These are phyloP conservation scores for Mycena pura DNA, from an alignment of 768 basidiomycete genomes.

Conservation along the genomic window DNA sequence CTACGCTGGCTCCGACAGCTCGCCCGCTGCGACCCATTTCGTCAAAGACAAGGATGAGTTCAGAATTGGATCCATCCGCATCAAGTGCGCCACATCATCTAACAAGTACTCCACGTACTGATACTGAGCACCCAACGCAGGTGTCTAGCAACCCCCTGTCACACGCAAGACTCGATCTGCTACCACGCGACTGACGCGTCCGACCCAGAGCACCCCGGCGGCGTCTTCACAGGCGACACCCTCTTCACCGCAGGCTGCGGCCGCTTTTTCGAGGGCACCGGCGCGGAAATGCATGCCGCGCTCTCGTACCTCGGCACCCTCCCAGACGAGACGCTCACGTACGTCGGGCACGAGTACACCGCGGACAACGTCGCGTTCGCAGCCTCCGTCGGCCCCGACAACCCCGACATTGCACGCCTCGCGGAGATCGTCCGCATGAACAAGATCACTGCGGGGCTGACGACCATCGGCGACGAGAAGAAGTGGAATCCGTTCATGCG, in stretches of 20 bases:
- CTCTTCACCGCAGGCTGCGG: conserved; percentile 91
- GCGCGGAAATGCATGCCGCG: conserved; percentile 80
- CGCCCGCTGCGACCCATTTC: conserved; percentile 69
- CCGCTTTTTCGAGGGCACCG: conserved; percentile 91
- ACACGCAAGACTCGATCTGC: conserved; percentile 97
- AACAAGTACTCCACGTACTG: conserved; percentile 17
- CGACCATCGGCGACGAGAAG: conserved; percentile 93
- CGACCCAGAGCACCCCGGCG: conserved; percentile 62
- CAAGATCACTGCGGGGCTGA: conserved; percentile 74
- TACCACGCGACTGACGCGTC: conserved; percentile 71
- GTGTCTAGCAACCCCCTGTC: conserved; percentile 89
- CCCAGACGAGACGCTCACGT: conserved; percentile 81
- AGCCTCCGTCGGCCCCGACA: conserved; percentile 63
- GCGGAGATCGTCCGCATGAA: conserved; percentile 63
- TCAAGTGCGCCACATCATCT: conserved; percentile 52
- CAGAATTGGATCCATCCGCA: conserved; percentile 67
- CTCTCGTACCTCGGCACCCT: conserved; percentile 73
- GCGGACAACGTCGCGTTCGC: conserved; percentile 75
- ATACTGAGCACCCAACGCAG: conserved; percentile 43
- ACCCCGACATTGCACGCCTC: conserved; percentile 65
- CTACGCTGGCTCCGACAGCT: conserved; percentile 82
- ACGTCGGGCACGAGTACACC: conserved; percentile 95
- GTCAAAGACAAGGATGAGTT: conserved; percentile 87
- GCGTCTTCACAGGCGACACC: conserved; percentile 94
- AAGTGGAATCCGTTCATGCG: conserved; percentile 97